Evolutionary conservation across 345 rosid species (phyloP).

Genomic region (Eucalyptus tenuipes): DNA sequence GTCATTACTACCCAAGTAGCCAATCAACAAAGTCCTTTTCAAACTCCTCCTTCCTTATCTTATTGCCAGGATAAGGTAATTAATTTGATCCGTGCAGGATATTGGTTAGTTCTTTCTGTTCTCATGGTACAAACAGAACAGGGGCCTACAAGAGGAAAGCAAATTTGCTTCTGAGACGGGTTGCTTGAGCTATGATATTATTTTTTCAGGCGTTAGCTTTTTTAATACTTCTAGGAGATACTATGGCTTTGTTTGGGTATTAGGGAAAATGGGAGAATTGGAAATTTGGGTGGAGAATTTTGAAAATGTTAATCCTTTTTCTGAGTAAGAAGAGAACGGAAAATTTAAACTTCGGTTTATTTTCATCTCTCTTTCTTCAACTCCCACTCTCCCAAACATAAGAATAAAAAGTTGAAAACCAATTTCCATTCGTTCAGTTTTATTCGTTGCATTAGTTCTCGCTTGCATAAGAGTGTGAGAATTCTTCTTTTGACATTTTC

Average conservation of each 20-base stretch:
- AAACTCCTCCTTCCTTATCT: slow-evolving; percentile 81
- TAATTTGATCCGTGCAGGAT: neutral
- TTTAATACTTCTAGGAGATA: neutral
- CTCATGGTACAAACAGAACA: neutral
- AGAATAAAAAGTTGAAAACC: neutral
- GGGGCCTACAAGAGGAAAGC: neutral
- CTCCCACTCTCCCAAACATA: neutral
- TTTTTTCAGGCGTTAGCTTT: neutral
- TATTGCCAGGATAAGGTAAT: slow-evolving; percentile 50
- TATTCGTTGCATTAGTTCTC: neutral
- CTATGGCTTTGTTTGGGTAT: neutral
- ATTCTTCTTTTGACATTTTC: neutral
- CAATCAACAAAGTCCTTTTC: slow-evolving; percentile 68
- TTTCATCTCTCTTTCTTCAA: neutral
- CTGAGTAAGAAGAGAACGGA: neutral
- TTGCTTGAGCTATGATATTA: neutral
- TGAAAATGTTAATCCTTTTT: neutral
- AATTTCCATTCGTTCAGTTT: neutral
- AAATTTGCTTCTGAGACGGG: neutral
- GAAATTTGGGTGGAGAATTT: neutral
- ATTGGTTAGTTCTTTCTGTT: neutral
- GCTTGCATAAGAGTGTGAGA: neutral
- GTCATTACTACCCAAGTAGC: neutral
- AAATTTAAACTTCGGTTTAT: neutral
- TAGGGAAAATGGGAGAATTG: neutral